Base-by-base conservation (phyloP, 2,329 filamentous ascomycete genomes). In the Sordariomycetes sp. region DNA sequence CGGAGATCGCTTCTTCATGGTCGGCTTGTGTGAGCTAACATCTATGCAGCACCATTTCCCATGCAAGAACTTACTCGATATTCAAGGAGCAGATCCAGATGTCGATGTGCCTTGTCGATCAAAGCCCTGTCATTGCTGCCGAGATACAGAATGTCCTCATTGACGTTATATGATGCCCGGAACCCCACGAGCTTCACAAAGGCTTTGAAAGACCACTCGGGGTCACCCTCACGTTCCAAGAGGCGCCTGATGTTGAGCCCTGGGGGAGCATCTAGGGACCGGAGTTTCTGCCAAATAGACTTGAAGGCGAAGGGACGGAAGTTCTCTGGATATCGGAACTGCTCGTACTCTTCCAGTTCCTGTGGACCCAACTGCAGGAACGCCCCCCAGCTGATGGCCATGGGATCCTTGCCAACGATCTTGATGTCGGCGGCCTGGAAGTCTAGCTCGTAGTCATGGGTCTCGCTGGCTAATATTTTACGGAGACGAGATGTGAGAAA, bases 121-220 rank as follows among this genome's bases (percentile, higher is more conserved):
- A 52, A 45, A 6, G 57, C 34, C 17, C 24, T 13, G 7, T 56
- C 13, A 5, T 59, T 35, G 2, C 64, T 64, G 2, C 64, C 67
- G 10, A 70, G 60, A 15, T 70, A 70, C 2, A 69, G 10, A 10
- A 65, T 24, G 10, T 63, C 62, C 1, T 62, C 61, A 20, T 35
- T 59, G 20, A 68, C 50, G n/a, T 69, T 69, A 59, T 65, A 28
- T 0, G 67, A 64, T 6, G 69, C 56, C 10, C 61, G 32, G 51
- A 67, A 69, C 0, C 58, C 54, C 0, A 57, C 56, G 1, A 64
- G 53, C 45, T 45, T 32, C 10, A 7, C 22, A 20, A 58, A 45
- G 2, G 32, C 36, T 24, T 48, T 15, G 12, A 55, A 17, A 3
- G 56, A 51, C 56, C 56, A 48, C 20, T 20, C 34, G 10, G 20